These are phyloP conservation scores for Saxispiralis lemnorum DNA, from an alignment of 495 filamentous ascomycete genomes.

Conservation along the genomic window DNA sequence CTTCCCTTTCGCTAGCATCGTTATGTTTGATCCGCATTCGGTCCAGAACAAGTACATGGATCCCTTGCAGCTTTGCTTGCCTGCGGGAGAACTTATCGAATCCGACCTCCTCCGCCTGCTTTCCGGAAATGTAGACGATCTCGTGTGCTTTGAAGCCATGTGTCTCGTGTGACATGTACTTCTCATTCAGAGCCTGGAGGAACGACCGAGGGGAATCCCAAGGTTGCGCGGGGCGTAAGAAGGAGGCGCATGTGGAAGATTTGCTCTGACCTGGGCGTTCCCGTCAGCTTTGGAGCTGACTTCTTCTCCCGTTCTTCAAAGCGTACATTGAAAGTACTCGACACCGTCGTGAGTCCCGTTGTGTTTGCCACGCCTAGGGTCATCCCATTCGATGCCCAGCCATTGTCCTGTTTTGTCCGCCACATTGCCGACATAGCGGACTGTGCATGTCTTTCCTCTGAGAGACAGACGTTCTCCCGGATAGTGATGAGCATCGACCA, in stretches of 20 bases:
- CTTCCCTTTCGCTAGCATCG: conserved; percentile 9
- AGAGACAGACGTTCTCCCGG: conserved; percentile 63
- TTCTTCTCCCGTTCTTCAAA: background rate
- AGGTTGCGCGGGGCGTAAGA: conserved; percentile 60
- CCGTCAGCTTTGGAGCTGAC: conserved; percentile 5
- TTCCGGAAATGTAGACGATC: conserved; percentile 56
- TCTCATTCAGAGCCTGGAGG: conserved; percentile 58
- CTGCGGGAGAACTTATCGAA: conserved; percentile 81
- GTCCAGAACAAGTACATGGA: conserved; percentile 70
- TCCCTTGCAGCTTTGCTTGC: conserved; percentile 56
- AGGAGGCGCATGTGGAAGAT: conserved; percentile 57
- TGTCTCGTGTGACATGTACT: conserved; percentile 43
- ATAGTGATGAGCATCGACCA: conserved; percentile 16
- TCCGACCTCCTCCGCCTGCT: conserved; percentile 84
- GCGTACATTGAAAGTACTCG: conserved; percentile 69
- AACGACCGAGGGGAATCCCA: conserved; percentile 51
- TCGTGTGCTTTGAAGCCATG: conserved; percentile 16
- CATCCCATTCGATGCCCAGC: conserved; percentile 97
- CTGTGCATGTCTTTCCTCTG: conserved; percentile 54
- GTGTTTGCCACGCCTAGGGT: conserved; percentile 70
- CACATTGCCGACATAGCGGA: conserved; percentile 66
- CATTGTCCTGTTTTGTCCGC: conserved; percentile 61
- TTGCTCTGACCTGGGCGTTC: conserved; percentile 40
- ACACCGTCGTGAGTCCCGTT: conserved; percentile 61
- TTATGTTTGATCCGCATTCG: conserved; percentile 40